Conservation (phyloP, 768 basidiomycete species). For the Pleurotus pulmonarius region DNA sequence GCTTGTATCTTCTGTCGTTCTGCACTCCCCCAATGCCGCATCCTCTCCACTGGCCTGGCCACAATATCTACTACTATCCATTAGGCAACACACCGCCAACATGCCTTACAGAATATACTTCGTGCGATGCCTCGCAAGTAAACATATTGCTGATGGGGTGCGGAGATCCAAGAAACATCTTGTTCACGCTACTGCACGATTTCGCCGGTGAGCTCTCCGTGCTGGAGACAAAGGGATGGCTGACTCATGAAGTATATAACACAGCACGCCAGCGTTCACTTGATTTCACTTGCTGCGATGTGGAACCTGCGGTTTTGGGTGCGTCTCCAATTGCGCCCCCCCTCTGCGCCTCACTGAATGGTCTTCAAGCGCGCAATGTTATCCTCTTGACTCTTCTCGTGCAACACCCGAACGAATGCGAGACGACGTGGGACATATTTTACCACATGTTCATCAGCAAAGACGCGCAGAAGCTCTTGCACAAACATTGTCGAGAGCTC, state of each 20-base stretch:
- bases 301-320: conserved; percentile 34
- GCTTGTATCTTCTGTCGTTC: too few species aligned
- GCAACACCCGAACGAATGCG: conserved; percentile 15
- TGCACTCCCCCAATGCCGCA: conserved; percentile 28
- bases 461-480: conserved; percentile 16
- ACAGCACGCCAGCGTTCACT: conserved; percentile 15
- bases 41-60: conserved; percentile 29
- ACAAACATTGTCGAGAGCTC: conserved; percentile 26
- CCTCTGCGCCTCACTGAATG: neutral
- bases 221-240: neutral
- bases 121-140: conserved; percentile 33
- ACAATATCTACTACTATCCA: conserved; percentile 41
- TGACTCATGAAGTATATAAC: conserved; percentile 11
- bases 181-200: conserved; percentile 34
- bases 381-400: conserved; percentile 28
- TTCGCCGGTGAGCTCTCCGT: neutral
- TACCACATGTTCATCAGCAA: conserved; percentile 31
- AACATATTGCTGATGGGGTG: conserved; percentile 41
- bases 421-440: conserved; percentile 30
- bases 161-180: conserved; percentile 44
- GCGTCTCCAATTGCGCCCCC: neutral
- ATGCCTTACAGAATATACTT: conserved; percentile 34
- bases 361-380: conserved; percentile 30
- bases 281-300: conserved; percentile 36
- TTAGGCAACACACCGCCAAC: conserved; percentile 49